Evolutionary conservation across 2,329 filamentous ascomycete genomes (phyloP).

Genomic region (Fonsecaea erecta): DNA sequence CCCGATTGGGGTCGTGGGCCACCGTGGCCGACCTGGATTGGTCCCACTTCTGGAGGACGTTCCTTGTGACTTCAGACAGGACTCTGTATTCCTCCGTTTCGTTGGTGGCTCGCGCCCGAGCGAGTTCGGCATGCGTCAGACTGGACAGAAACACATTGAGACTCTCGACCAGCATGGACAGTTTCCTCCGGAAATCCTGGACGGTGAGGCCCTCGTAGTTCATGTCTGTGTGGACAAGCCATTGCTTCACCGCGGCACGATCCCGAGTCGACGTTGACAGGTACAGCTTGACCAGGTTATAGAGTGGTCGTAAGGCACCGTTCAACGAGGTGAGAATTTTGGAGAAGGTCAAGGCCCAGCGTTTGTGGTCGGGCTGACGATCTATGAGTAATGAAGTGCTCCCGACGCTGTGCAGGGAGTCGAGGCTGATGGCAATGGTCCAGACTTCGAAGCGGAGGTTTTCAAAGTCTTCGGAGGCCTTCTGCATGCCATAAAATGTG

Average conservation of each 20-base stretch:
- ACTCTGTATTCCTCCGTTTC: conserved; percentile 32
- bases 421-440: conserved; percentile 34
- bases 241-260: conserved; percentile 26
- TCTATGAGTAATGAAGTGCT: conserved; percentile 32
- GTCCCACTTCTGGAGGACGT: conserved; percentile 34
- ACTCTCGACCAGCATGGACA: conserved; percentile 34
- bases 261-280: conserved; percentile 27
- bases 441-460: conserved; percentile 35
- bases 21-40: background rate
- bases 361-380: conserved; percentile 30
- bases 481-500: conserved; percentile 35
- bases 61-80: conserved; percentile 29
- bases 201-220: conserved; percentile 32
- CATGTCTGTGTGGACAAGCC: conserved; percentile 27
- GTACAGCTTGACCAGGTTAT: conserved; percentile 31
- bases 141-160: conserved; percentile 34
- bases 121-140: conserved; percentile 32
- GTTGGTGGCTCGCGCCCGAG: conserved; percentile 25
- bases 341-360: conserved; percentile 33
- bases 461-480: conserved; percentile 34
- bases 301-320: conserved; percentile 27
- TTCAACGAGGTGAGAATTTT: conserved; percentile 31
- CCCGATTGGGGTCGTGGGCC: background rate
- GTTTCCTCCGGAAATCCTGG: conserved; percentile 32
- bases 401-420: conserved; percentile 33